These are phyloP conservation scores for Pyricularia pennisetigena DNA, from an alignment of 2,329 filamentous ascomycete genomes.

Conservation along the genomic window DNA sequence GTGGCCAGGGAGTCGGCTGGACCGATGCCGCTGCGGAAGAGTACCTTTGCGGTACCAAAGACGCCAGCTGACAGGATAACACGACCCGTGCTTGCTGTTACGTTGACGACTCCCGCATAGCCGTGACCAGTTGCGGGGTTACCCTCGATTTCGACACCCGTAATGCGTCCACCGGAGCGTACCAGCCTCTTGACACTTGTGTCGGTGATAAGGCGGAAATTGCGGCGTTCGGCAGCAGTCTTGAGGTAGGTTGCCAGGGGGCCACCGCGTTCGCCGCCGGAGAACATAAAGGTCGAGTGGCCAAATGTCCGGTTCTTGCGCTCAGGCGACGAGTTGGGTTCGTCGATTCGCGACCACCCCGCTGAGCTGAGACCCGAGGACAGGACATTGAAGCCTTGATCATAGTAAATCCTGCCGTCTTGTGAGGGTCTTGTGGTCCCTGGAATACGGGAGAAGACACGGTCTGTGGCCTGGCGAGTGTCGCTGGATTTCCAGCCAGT, in stretches of 20 bases:
- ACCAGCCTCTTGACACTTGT: conserved; percentile 51
- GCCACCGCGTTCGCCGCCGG: conserved; percentile 50
- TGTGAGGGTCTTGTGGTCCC: conserved; percentile 56
- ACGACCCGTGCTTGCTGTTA: conserved; percentile 48
- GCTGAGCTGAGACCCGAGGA: conserved; percentile 43
- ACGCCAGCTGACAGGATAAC: conserved; percentile 60
- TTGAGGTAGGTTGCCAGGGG: conserved; percentile 59
- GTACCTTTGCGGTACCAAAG: conserved; percentile 60
- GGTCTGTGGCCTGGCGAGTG: conserved; percentile 46
- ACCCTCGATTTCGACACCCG: conserved; percentile 50
- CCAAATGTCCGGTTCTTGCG: conserved; percentile 53
- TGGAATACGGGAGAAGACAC: conserved; percentile 60
- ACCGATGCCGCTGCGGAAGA: conserved; percentile 60
- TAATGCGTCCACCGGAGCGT: conserved; percentile 45
- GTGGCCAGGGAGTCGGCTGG: conserved; percentile 47
- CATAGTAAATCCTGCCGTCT: conserved; percentile 58
- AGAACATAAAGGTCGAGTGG: conserved; percentile 54
- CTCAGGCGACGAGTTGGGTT: conserved; percentile 43
- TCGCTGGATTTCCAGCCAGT: conserved; percentile 59
- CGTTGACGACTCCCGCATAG: conserved; percentile 47
- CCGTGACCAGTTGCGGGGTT: conserved; percentile 37
- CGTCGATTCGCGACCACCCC: conserved; percentile 50
- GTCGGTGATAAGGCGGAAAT: conserved; percentile 53
- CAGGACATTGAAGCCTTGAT: conserved; percentile 55
- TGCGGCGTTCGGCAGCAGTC: conserved; percentile 37